phyloP scores from a whole-genome alignment of 1,284 basidiomycete genomes.

The Laetiporus sulphureus region DNA sequence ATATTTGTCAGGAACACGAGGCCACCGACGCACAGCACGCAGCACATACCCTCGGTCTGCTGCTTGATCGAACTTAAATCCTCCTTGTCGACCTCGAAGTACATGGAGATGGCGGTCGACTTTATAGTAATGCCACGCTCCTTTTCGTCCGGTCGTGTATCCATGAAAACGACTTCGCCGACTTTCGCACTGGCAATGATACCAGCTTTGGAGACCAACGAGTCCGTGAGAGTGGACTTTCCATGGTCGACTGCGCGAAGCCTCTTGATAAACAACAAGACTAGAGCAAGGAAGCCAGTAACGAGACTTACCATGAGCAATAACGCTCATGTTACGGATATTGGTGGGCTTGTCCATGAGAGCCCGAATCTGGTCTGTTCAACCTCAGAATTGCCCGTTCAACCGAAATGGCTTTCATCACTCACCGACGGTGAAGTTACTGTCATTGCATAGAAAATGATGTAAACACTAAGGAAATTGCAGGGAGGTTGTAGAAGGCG shows the following conservation, averaged over 20 bases:
- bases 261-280: constrained; percentile 8
- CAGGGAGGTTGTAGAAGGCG: constrained; percentile 12
- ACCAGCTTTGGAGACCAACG: constrained; percentile 98
- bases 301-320: constrained; percentile 74
- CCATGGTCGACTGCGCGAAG: constrained; percentile 90
- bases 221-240: constrained; percentile 99
- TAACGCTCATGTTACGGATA: constrained; percentile 99
- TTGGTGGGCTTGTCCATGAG: constrained; percentile 91
- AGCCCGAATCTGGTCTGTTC: constrained; percentile 84
- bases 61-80: constrained; percentile 84
- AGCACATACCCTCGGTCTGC: constrained; percentile 75
- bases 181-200: constrained; percentile 96
- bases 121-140: constrained; percentile 99
- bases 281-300: constrained; percentile 8
- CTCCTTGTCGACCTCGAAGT: constrained; percentile 94
- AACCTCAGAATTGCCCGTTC: constrained; percentile 6
- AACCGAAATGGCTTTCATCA: constrained; percentile 11
- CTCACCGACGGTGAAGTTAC: constrained; percentile 86
- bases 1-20: constrained; percentile 18
- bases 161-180: constrained; percentile 96
- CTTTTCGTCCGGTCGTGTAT: constrained; percentile 98
- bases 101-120: constrained; percentile 99
- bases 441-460: constrained; percentile 35
- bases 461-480: constrained; percentile 36
- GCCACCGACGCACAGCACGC: constrained; percentile 1